A percentile compares a stretch with the other conserved stretches of the same genome.
phyloP scores from a whole-genome alignment of 2,329 filamentous ascomycete species.

The Penicillium sumatraense region DNA sequence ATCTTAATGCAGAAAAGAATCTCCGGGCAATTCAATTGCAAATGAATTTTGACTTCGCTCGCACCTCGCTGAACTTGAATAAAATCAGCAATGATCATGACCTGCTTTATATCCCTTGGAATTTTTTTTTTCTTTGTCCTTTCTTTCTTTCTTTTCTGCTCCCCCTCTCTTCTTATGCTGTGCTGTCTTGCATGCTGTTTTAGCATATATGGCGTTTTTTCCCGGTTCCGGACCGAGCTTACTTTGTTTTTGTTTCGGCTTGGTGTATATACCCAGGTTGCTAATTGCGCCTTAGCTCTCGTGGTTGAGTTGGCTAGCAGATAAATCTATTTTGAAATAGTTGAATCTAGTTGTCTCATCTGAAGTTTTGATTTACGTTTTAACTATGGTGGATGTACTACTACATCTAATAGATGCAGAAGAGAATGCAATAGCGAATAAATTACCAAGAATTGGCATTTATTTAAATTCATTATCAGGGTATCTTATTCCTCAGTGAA shows the following conservation, averaged over 20 bases:
- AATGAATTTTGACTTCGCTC: background rate
- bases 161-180: no score
- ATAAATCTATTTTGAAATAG: no score
- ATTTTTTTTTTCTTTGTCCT: background rate
- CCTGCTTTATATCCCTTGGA: slow-evolving; percentile 3
- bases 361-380: no score
- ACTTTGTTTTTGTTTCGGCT: slow-evolving; percentile 15
- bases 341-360: no score
- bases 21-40: background rate
- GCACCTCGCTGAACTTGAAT: no score
- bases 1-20: no score
- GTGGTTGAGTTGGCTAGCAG: slow-evolving; percentile 17
- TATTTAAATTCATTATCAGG: background rate
- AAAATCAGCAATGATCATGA: slow-evolving; percentile 10
- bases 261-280: slow-evolving; percentile 23
- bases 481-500: background rate
- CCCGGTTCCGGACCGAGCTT: slow-evolving; percentile 10
- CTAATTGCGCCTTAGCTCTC: slow-evolving; percentile 15
- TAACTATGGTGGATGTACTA: no score
- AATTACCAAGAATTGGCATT: background rate
- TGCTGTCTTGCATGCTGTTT: slow-evolving; percentile 9
- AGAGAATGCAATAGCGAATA: no score
- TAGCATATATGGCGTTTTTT: slow-evolving; percentile 20
- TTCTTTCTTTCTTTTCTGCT: background rate
- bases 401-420: no score